phyloP scores from a whole-genome alignment of 768 basidiomycete genomes.

The Pulveroboletus sp. region DNA sequence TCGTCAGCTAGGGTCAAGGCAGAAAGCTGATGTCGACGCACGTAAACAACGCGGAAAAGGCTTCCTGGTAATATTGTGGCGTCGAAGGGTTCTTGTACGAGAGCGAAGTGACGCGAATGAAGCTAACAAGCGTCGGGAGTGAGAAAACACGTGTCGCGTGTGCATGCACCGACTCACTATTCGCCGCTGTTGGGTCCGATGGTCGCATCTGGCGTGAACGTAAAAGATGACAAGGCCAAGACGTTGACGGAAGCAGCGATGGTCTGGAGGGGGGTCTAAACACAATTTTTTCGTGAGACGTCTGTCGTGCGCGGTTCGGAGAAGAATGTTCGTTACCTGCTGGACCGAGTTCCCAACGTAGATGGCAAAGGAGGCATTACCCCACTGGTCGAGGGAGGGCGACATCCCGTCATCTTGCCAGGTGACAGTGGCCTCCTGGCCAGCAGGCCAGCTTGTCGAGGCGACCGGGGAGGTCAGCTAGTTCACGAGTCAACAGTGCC shows the following conservation, averaged over 20 bases:
- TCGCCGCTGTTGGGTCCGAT: slow-evolving; percentile 52
- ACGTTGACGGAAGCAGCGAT: slow-evolving; percentile 51
- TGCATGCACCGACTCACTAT: no score
- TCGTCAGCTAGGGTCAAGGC: not conserved
- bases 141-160: slow-evolving; percentile 24
- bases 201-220: slow-evolving; percentile 47
- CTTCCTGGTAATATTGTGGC: slow-evolving; percentile 54
- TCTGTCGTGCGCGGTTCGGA: not conserved
- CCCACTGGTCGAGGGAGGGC: slow-evolving; percentile 51
- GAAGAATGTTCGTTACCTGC: slow-evolving; percentile 48
- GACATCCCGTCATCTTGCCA: slow-evolving; percentile 56
- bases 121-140: slow-evolving; percentile 42
- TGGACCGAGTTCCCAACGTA: slow-evolving; percentile 57
- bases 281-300: not conserved
- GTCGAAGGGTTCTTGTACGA: slow-evolving; percentile 46
- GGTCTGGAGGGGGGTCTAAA: slow-evolving; percentile 53
- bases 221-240: slow-evolving; percentile 39
- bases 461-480: slow-evolving; percentile 59
- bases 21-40: slow-evolving; percentile 34
- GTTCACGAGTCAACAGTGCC: slow-evolving; percentile 1
- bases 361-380: slow-evolving; percentile 50
- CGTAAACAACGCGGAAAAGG: slow-evolving; percentile 80
- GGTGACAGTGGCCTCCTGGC: slow-evolving; percentile 43
- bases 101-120: slow-evolving; percentile 71
- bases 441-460: slow-evolving; percentile 44